A percentile compares a stretch with the other conserved stretches of the same genome.
phyloP scores from a whole-genome alignment of 331 rosid genomes.

The Phaseolus coccineus region DNA sequence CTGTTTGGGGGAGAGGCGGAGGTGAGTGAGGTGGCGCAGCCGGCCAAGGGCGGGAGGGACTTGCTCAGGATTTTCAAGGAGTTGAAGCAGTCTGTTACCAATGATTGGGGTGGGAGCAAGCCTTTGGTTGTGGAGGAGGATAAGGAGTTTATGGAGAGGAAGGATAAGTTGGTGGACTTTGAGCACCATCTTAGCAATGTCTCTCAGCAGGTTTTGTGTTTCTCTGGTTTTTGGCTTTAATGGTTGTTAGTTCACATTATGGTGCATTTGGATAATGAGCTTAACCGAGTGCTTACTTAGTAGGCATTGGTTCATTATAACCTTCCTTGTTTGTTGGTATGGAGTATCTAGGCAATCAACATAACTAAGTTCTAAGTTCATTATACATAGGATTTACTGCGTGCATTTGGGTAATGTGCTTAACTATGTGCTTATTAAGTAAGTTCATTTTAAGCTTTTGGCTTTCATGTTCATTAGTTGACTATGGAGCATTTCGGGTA shows the following conservation, averaged over 20 bases:
- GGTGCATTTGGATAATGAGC: not conserved
- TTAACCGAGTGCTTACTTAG: not conserved
- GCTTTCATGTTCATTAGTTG: not conserved
- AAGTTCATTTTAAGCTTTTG: not conserved
- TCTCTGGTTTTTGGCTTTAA: conserved; percentile 4
- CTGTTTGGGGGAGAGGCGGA: conserved; percentile 61
- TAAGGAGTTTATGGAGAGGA: conserved; percentile 77
- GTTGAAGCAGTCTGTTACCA: conserved; percentile 73
- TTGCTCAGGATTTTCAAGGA: conserved; percentile 91
- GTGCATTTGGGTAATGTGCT: not conserved
- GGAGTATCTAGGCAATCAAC: not conserved
- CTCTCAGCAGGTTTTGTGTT: conserved; percentile 73
- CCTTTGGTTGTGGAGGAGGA: conserved; percentile 82
- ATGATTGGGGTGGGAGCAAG: conserved; percentile 79
- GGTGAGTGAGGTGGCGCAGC: conserved; percentile 76
- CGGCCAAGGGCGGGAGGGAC: conserved; percentile 90
- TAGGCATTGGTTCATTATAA: not conserved
- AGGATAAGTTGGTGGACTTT: conserved; percentile 66
- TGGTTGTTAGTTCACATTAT: not conserved
- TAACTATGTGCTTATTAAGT: not conserved
- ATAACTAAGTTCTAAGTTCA: not conserved
- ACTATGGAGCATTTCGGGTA: not conserved
- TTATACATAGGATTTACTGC: not conserved
- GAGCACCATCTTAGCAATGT: conserved; percentile 71
- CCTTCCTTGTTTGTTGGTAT: not conserved